Evolutionary conservation across 192 early-diverging fungal species (phyloP), one percentile per base, ranked within the genome.

Genomic region (Gaertneriomyces semiglobifer): DNA sequence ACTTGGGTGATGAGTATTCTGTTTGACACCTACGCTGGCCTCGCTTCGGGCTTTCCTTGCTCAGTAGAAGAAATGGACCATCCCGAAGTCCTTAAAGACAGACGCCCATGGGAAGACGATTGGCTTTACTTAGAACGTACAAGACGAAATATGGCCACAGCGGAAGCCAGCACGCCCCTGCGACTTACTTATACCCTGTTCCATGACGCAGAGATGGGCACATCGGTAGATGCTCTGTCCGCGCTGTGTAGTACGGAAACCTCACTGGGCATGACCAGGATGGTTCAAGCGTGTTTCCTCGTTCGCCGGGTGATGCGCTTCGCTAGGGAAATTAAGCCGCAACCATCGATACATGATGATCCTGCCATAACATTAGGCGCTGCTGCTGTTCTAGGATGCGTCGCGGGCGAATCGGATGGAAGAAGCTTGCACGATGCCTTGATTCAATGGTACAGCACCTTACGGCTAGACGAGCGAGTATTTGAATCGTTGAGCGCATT

Each of bases 21-120:
- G 45, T 19, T 42, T 41, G 66, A 68, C 44, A 57, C 66, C 3
- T 62, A 45, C 41, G 14, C 20, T 3, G 25, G 43, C 20, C 39
- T 68, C 11, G 66, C 66, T 11, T 68, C 66, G 14, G 46, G 39
- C 5, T 61, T 61, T 46, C 47, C 66, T 3, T 51, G 42, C 38
- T 12, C 16, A 8, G 53, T 68, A 41, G 50, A 46, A 9, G 66
- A 68, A 45, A 25, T n/a, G 45, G 58, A 68, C 18, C 20, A n/a
- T 16, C 5, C 50, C 4, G 47, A 68, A 18, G 12, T 68, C 14
- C 39, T 68, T 3, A 61, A 68, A n/a, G 66, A 68, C 7, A 41
- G 46, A n/a, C 66, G 66, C 1, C 66, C 66, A 9, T 68, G 66
- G 66, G 66, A 68, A 20, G 60, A 61, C 38, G 42, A 42, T 3